These are phyloP conservation scores for Davidsoniella virescens DNA, from an alignment of 2,329 filamentous ascomycete species.

Conservation along the genomic window DNA sequence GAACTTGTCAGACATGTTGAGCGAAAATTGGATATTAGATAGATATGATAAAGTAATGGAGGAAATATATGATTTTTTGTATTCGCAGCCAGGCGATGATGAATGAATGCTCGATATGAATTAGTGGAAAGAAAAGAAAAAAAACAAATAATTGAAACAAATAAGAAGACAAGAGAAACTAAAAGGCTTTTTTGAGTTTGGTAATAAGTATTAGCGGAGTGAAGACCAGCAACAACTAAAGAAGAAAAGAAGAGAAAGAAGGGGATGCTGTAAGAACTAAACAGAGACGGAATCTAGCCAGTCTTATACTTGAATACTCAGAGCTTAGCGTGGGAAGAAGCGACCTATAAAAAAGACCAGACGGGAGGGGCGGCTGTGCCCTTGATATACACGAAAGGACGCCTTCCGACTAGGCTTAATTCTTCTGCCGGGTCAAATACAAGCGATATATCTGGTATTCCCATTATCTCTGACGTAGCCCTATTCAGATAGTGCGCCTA, in stretches of 20 bases:
- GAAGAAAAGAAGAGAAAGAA: background rate
- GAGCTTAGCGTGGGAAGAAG: background rate
- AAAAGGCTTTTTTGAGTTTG: background rate
- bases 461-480: too few relatives aligned
- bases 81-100: too few relatives aligned
- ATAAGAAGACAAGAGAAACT: conserved; percentile 5
- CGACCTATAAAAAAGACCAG: background rate
- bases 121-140: background rate
- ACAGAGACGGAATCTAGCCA: background rate
- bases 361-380: background rate
- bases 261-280: conserved; percentile 4
- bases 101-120: background rate
- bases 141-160: background rate
- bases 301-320: background rate
- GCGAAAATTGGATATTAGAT: background rate
- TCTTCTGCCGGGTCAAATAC: too few relatives aligned
- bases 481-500: too few relatives aligned
- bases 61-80: too few relatives aligned
- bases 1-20: conserved; percentile 21
- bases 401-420: too few relatives aligned
- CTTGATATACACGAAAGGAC: conserved; percentile 1
- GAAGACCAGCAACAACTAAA: conserved; percentile 3
- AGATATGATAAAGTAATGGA: background rate
- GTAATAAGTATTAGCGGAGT: background rate
- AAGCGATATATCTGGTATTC: too few relatives aligned